Evolutionary conservation across 768 basidiomycete genomes (phyloP).

Genomic region (Amanita muscaria): DNA sequence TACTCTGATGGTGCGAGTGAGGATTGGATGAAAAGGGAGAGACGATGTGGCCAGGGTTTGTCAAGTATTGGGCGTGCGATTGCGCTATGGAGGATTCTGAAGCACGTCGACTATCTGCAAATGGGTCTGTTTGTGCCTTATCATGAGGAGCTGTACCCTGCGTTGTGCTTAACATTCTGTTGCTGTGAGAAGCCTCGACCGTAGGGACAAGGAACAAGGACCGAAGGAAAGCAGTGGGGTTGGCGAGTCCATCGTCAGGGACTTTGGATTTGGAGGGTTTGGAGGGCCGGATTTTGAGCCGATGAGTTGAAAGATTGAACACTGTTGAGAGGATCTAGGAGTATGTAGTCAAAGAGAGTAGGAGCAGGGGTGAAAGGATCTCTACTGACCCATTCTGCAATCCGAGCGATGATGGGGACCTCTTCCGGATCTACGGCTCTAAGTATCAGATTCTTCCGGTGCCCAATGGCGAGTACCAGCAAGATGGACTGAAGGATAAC

Average conservation of each 20-base stretch:
- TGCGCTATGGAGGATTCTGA: background rate
- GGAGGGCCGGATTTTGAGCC: background rate
- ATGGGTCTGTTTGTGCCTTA: background rate
- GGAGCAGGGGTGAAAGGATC: background rate
- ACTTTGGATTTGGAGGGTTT: background rate
- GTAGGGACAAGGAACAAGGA: constrained; percentile 1
- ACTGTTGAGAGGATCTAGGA: background rate
- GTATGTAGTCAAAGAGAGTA: background rate
- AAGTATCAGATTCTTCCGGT: background rate
- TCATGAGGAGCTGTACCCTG: background rate
- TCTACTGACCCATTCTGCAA: constrained; percentile 3
- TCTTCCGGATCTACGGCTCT: constrained; percentile 1
- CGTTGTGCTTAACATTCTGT: background rate
- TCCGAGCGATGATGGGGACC: background rate
- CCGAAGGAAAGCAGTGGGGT: background rate
- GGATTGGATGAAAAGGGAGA: background rate
- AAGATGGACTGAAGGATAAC: constrained; percentile 5
- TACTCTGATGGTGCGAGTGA: no score
- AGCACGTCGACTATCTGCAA: background rate
- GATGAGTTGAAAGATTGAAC: constrained; percentile 4
- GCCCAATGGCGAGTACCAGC: constrained; percentile 1
- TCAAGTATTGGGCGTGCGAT: background rate
- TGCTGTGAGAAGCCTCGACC: background rate
- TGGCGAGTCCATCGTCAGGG: background rate
- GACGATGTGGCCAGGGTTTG: background rate